Base-by-base conservation (phyloP, 176 grass and related monocot genomes). In the Carex cristatella region DNA sequence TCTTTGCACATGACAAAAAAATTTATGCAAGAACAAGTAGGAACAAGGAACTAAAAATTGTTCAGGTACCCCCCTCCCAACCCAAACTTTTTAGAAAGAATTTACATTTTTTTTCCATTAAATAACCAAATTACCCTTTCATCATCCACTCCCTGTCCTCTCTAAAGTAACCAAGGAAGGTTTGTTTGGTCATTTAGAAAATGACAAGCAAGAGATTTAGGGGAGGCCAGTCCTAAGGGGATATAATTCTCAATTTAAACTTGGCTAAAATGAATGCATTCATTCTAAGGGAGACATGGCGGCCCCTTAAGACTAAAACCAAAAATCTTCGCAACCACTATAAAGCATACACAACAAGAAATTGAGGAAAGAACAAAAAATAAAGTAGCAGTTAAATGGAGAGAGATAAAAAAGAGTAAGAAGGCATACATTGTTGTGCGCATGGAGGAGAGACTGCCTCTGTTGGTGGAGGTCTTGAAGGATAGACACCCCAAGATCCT, bases 401-500 rank as follows among this genome's bases (percentile, higher is more conserved):
- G 73, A 61, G 73, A 80, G 3, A 35, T 1, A 35, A 3, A 35
- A 55, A 77, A 33, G 7, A 79, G 53, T 33, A 4, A 54, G 19
- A 75, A 57, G 12, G 77, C 91, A 90, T 94, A 94, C 96, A 69
- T 85, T 92, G 62, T 72, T 58, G 81, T 99, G 74, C 69, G 90
- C 96, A 92, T 86, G 93, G 57, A 99, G 88, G 79, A 95, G 91
- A 88, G 87, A 92, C 54, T 94, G 90, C 2, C 93, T 90, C 31
- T 99, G 96, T 83, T 92, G 93, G 83, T 94, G 90, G 68, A 99
- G 62, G 16, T 95, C 93, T 74, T 99, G 91, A 85, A 99, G 87
- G 72, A 99, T 88, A 70, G 96, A 99, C 54, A 95, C 96, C 46
- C 96, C 96, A 90, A 95, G 91, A 53, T 95, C 96, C 89, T 99